These are phyloP conservation scores for Monilinia polystroma DNA, from an alignment of 2,329 filamentous ascomycete species.

Conservation along the genomic window DNA sequence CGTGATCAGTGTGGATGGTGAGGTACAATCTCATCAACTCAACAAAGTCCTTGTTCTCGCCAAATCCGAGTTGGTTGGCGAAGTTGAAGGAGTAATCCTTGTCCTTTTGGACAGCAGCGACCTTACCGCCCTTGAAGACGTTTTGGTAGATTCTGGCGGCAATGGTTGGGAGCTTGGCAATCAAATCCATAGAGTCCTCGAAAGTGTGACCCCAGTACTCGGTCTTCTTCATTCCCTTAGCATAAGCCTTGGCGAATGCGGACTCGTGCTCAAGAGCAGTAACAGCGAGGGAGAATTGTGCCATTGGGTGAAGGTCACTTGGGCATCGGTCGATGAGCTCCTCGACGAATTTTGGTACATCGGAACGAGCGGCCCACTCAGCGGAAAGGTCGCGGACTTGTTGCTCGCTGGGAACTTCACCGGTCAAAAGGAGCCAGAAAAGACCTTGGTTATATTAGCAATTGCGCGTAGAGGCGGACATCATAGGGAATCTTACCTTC, in stretches of 20 bases:
- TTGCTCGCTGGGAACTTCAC: constrained; percentile 95
- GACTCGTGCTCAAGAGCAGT: constrained; percentile 98
- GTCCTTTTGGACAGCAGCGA: constrained; percentile 92
- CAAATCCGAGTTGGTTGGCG: constrained; percentile 98
- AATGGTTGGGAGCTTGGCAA: constrained; percentile 98
- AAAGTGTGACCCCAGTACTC: constrained; percentile 99
- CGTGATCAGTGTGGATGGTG: constrained; percentile 99
- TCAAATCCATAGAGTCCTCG: constrained; percentile 99
- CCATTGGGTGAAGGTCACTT: constrained; percentile 98
- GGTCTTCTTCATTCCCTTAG: constrained; percentile 98
- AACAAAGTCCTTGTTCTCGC: constrained; percentile 91
- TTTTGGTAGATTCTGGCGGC: constrained; percentile 99
- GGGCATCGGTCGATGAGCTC: constrained; percentile 99
- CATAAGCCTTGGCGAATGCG: constrained; percentile 96
- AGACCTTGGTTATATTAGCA: constrained; percentile 58
- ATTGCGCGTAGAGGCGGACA: neutral
- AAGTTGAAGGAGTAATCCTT: constrained; percentile 99
- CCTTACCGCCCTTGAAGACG: constrained; percentile 99
- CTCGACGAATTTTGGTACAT: constrained; percentile 96
- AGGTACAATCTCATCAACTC: constrained; percentile 99
- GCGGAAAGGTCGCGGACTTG: constrained; percentile 97
- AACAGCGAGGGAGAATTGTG: constrained; percentile 96
- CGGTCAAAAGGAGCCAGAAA: constrained; percentile 99
- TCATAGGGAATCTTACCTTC: constrained; percentile 60
- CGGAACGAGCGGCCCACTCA: constrained; percentile 97